A percentile compares a stretch with the other conserved stretches of the same genome.
phyloP scores from a whole-genome alignment of 1,139 yeast genomes.

The Taphrina deformans region DNA sequence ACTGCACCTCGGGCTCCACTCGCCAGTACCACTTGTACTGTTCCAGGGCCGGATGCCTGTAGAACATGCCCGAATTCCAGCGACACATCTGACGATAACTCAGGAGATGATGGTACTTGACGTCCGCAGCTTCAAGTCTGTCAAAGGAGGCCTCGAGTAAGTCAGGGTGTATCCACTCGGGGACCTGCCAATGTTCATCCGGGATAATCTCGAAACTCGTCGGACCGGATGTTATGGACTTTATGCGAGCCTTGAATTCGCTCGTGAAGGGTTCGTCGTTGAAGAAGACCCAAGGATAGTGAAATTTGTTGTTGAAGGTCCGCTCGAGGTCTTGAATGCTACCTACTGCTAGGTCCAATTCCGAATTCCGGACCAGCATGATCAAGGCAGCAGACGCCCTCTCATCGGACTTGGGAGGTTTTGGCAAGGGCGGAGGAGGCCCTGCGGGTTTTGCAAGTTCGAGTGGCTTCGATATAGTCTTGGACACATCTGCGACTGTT shows the following conservation, averaged over 20 bases:
- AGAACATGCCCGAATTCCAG: slow-evolving; percentile 86
- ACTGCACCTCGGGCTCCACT: slow-evolving; percentile 81
- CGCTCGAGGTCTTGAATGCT: slow-evolving; percentile 68
- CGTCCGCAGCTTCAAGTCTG: slow-evolving; percentile 50
- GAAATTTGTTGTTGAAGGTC: slow-evolving; percentile 64
- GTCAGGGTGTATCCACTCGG: slow-evolving; percentile 63
- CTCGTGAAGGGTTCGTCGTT: slow-evolving; percentile 62
- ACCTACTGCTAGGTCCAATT: slow-evolving; percentile 57
- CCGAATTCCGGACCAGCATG: slow-evolving; percentile 51
- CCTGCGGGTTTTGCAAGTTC: neutral
- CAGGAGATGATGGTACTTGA: slow-evolving; percentile 66
- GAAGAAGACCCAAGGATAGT: slow-evolving; percentile 77
- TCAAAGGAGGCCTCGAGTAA: slow-evolving; percentile 63
- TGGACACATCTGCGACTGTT: neutral
- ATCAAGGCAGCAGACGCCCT: slow-evolving; percentile 22
- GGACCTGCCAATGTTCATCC: slow-evolving; percentile 70
- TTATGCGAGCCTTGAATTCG: slow-evolving; percentile 51
- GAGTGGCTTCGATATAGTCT: neutral
- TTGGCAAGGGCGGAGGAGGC: neutral
- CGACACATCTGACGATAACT: slow-evolving; percentile 87
- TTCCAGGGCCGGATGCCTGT: slow-evolving; percentile 67
- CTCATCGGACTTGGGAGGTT: slow-evolving; percentile 15
- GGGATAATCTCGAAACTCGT: slow-evolving; percentile 65
- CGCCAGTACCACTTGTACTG: slow-evolving; percentile 91
- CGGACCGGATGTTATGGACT: slow-evolving; percentile 57